Evolutionary conservation across 1,284 basidiomycete species (phyloP).

Genomic region (Phellinidium pouzarii): DNA sequence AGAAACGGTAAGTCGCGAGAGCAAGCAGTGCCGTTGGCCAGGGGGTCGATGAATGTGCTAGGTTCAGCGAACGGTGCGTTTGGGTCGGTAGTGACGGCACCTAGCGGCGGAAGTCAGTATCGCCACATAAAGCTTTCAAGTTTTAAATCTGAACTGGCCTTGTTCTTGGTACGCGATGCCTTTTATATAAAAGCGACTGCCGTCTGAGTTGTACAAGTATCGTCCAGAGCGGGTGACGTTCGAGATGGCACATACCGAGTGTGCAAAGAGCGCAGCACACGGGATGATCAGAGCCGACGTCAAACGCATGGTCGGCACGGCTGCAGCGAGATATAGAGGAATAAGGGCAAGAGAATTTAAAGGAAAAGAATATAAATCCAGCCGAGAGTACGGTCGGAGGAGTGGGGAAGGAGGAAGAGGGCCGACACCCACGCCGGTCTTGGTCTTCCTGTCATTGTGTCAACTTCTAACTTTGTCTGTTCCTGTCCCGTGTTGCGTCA

Average conservation of each 20-base stretch:
- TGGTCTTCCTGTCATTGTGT: too few relatives aligned
- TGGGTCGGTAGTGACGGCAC: conserved; percentile 28
- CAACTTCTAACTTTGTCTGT: too few relatives aligned
- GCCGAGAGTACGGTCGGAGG: too few relatives aligned
- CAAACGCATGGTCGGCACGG: conserved; percentile 5
- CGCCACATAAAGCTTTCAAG: neutral
- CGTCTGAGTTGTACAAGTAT: conserved; percentile 73
- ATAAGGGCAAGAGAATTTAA: too few relatives aligned
- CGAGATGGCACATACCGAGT: conserved; percentile 47
- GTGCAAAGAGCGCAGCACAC: conserved; percentile 26
- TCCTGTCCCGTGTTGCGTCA: too few relatives aligned
- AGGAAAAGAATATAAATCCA: too few relatives aligned
- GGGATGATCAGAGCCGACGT: neutral
- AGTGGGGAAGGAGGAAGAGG: too few relatives aligned
- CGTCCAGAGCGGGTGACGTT: conserved; percentile 59
- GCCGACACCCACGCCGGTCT: too few relatives aligned
- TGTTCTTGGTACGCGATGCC: conserved; percentile 88
- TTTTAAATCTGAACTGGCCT: conserved; percentile 40
- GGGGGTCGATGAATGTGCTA: conserved; percentile 67
- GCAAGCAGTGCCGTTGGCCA: conserved; percentile 65
- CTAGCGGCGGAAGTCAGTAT: conserved; percentile 19
- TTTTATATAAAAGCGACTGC: conserved; percentile 83
- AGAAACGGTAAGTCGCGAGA: conserved; percentile 75
- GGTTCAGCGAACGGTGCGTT: conserved; percentile 78
- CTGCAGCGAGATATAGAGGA: neutral